Base-by-base conservation (phyloP, 176 grass and related monocot genomes). In the Pontederia crassipes region DNA sequence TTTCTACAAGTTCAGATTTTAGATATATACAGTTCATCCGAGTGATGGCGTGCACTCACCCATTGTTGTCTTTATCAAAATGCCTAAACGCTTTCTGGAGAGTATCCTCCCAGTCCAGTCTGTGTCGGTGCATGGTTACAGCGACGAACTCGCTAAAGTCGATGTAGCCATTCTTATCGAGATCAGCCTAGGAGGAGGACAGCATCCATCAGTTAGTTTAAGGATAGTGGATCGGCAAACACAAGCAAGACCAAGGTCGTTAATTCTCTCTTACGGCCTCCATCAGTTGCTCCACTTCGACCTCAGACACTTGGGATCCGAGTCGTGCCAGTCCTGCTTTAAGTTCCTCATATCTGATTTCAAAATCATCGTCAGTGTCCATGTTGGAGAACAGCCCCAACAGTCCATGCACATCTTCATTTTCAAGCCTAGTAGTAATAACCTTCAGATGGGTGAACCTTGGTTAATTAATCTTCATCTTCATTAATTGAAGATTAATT, bases 101-200 rank as follows among this genome's bases (percentile, higher is more conserved):
- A 73, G 87, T 80, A 62, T 90, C 92, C 9, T 96, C 92, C 72
- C 78, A 79, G 72, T 96, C 92, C 0, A 96, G 87, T 58, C 64
- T 96, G 80, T 96, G 87, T 59, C 83, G 74, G 56, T 96, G 83
- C 83, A 96, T 96, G 14, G 92, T 96, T 16, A 87, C 92, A n/a
- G 92, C 90, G 77, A 96, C 88, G 69, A 96, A 96, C 76, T 96
- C 92, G 59, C 87, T 86, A 59, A 90, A 96, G 77, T 96, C 92
- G 11, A 96, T 96, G 5, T 81, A 84, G 57, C 92, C 92, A 73
- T 96, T 87, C 63, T 87, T 87, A 46, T 96, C 92, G 28, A 96
- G 87, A 76, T 96, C 92, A 73, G 92, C 92, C 92, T 96, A 63
- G 57, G 75, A 72, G 14, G 12, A 45, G n/a, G 18, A 35, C 24